phyloP scores from a whole-genome alignment of 202 grass and related monocot species.

The Saccharum hybrid region DNA sequence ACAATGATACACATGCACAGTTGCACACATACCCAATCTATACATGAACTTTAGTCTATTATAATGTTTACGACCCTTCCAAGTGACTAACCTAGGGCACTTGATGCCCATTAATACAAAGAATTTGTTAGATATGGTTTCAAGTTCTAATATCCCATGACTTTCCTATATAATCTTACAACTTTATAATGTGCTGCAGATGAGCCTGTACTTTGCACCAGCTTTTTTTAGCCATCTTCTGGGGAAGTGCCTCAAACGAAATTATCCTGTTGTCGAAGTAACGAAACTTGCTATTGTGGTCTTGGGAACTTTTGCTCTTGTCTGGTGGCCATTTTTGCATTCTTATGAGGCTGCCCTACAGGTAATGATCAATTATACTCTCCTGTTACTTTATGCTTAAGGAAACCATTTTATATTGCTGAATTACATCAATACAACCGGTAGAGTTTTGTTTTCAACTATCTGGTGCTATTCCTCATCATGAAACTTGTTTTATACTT shows the following conservation, averaged over 20 bases:
- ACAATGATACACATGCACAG: background rate
- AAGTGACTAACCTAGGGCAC: conserved; percentile 9
- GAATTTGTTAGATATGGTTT: background rate
- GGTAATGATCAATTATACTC: conserved; percentile 50
- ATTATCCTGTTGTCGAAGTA: conserved; percentile 69
- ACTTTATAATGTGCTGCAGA: conserved; percentile 58
- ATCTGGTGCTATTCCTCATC: background rate
- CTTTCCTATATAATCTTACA: conserved; percentile 11
- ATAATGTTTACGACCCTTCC: conserved; percentile 5
- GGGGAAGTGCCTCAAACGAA: conserved; percentile 75
- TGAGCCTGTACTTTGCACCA: conserved; percentile 93
- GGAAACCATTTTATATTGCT: conserved; percentile 1
- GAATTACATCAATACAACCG: conserved; percentile 19
- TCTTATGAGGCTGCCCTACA: conserved; percentile 70
- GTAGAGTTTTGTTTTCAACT: conserved; percentile 21
- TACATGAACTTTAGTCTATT: conserved; percentile 18
- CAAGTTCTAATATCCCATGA: background rate
- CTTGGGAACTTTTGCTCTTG: conserved; percentile 77
- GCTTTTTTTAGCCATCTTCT: conserved; percentile 92
- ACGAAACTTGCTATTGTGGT: conserved; percentile 78
- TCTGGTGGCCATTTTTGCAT: conserved; percentile 96
- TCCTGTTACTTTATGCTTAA: conserved; percentile 30
- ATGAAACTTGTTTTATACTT: conserved; percentile 18
- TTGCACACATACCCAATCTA: background rate
- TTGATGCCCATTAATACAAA: conserved; percentile 1